Base-by-base conservation (phyloP, 257 asterid species). In the Solanum megistacrolobum region DNA sequence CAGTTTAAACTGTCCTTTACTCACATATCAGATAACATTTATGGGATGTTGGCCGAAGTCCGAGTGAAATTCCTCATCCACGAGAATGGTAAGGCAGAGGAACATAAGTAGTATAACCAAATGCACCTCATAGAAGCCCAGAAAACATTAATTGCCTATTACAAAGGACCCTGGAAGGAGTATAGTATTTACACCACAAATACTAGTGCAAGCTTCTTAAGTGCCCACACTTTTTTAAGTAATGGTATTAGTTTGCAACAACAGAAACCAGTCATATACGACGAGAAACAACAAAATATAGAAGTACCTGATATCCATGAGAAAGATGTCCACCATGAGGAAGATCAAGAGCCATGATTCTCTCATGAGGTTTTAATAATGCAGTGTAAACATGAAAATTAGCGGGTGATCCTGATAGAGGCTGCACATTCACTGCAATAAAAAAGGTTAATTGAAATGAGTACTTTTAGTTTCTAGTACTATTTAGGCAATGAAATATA, bases 261-360 rank as follows among this genome's bases (percentile, higher is more conserved):
- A 32, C 1, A 78, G 38, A 78, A 78, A 78, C 65, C 36, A 41
- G 65, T 14, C 34, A 38, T 76, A 6, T n/a, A 38, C 12, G 32
- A 76, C 34, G 23, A 76, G 58, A 76, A 76, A 76, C 12, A 76
- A 76, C 60, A 76, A 74, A 35, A 18, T 65, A 27, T 1, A n/a
- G 55, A 39, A 72, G 79, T 48, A 96, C 98, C 96, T 96, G 98
- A 90, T 95, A 95, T 85, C 98, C 98, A 86, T 96, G 99, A 83
- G 99, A 96, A 52, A 96, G 97, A 95, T 96, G 98, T 20, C 98
- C 98, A 88, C 98, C 99, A 71, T 96, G 99, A 90, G 98, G 98
- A 91, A 95, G 98, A 92, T 96, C 98, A 75, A 95, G 99, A 5
- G 98, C 99, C 99, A 94, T 96, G 85, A 96, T 95, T 91, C 98